A percentile compares a stretch with the other conserved stretches of the same genome.
Conservation (phyloP, 2,329 filamentous ascomycete genomes). For the Verticillium nonalfalfae region DNA sequence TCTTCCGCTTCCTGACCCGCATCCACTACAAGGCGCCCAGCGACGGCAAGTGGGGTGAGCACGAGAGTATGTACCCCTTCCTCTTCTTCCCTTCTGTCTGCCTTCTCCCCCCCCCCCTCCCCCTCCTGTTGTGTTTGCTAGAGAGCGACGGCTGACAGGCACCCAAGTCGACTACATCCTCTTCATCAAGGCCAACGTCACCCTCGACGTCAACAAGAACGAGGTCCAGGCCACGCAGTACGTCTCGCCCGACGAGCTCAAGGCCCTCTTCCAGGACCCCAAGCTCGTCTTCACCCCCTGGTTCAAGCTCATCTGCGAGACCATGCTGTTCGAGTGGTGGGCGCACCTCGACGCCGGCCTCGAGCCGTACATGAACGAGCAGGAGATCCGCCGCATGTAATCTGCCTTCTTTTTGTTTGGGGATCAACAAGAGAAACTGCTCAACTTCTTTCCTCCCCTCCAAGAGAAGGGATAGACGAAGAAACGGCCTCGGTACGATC, state of each 20-base stretch:
- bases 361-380: slow-evolving; percentile 81
- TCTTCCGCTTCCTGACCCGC: slow-evolving; percentile 89
- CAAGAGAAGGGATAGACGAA: too few relatives aligned
- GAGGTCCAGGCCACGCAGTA: slow-evolving; percentile 84
- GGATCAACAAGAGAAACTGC: neutral
- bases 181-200: slow-evolving; percentile 92
- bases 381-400: slow-evolving; percentile 79
- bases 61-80: slow-evolving; percentile 67
- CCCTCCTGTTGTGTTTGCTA: too few relatives aligned
- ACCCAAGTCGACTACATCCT: slow-evolving; percentile 93
- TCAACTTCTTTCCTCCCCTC: too few relatives aligned
- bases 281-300: slow-evolving; percentile 87
- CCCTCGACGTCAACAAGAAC: slow-evolving; percentile 75
- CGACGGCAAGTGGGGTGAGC: slow-evolving; percentile 97
- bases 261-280: slow-evolving; percentile 76
- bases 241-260: slow-evolving; percentile 75
- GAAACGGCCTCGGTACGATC: neutral
- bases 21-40: slow-evolving; percentile 98
- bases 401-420: too few relatives aligned
- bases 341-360: slow-evolving; percentile 72
- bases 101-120: too few relatives aligned
- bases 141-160: slow-evolving; percentile 9
- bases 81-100: neutral
- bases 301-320: slow-evolving; percentile 99
- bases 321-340: slow-evolving; percentile 99